Conservation (phyloP, 2,329 filamentous ascomycete species). For the Corinectria fuckeliana region DNA sequence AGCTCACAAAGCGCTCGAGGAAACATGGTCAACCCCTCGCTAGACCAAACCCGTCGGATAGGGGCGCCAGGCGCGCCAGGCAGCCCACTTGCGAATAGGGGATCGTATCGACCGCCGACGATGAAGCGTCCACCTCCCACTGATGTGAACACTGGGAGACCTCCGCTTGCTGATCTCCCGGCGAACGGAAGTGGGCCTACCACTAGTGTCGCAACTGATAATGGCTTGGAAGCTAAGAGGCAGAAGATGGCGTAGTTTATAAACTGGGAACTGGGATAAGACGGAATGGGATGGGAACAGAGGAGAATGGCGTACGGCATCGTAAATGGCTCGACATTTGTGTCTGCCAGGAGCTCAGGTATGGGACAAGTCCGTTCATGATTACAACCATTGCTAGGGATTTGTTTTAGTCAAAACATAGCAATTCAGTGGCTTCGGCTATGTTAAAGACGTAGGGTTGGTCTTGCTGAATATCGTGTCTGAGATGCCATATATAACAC, state of each 20-base stretch:
- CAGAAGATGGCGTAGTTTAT: conserved; percentile 52
- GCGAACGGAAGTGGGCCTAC: conserved; percentile 47
- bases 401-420: not conserved
- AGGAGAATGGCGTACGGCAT: conserved; percentile 24
- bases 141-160: conserved; percentile 42
- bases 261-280: not conserved
- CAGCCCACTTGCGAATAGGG: conserved; percentile 65
- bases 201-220: conserved; percentile 27
- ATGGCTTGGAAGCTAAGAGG: conserved; percentile 56
- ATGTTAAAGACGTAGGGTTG: not conserved
- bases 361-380: conserved; percentile 23
- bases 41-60: conserved; percentile 63
- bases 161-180: conserved; percentile 59
- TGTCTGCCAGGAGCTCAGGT: conserved; percentile 29
- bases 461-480: not conserved
- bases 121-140: conserved; percentile 58
- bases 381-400: conserved; percentile 14
- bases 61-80: conserved; percentile 60
- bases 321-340: not conserved
- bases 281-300: conserved; percentile 10
- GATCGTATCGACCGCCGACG: conserved; percentile 65
- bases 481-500: not conserved
- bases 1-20: conserved; percentile 43
- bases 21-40: conserved; percentile 58
- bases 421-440: not conserved